Evolutionary conservation across 257 asterid species (phyloP).

Genomic region (Handroanthus guayacan): DNA sequence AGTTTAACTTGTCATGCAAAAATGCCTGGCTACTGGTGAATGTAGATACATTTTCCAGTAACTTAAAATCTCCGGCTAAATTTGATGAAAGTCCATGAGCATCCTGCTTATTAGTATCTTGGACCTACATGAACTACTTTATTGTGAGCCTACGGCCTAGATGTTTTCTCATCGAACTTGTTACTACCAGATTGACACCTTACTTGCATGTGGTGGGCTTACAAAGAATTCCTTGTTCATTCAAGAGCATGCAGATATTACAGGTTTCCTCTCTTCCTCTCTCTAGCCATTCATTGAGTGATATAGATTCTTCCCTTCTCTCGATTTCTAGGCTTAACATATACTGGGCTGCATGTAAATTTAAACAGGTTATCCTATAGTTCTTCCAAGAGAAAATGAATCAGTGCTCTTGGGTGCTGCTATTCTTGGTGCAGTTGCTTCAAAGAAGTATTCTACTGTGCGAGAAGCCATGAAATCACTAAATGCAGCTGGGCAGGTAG

Average conservation of each 20-base stretch:
- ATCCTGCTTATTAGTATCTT: constrained; percentile 12
- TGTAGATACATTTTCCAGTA: constrained; percentile 4
- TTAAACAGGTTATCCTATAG: constrained; percentile 74
- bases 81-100: constrained; percentile 2
- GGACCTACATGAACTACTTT: constrained; percentile 14
- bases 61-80: not conserved
- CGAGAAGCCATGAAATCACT: constrained; percentile 90
- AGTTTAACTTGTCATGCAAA: constrained; percentile 14
- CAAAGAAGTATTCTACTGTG: constrained; percentile 70
- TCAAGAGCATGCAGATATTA: constrained; percentile 95
- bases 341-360: constrained; percentile 22
- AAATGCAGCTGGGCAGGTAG: constrained; percentile 92
- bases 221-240: constrained; percentile 77
- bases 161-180: constrained; percentile 28
- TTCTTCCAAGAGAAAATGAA: constrained; percentile 94
- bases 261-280: constrained; percentile 57
- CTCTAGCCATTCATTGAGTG: constrained; percentile 14
- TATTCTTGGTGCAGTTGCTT: constrained; percentile 97
- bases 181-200: constrained; percentile 75
- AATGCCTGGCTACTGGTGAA: constrained; percentile 15
- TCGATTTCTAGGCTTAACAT: constrained; percentile 14
- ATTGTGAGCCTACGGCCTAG: constrained; percentile 6
- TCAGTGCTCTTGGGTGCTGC: constrained; percentile 97
- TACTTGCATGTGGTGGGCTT: constrained; percentile 97
- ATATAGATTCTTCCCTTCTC: constrained; percentile 14